These are phyloP conservation scores for Blastobotrys indianensis DNA, from an alignment of 1,139 yeast species.

Conservation along the genomic window DNA sequence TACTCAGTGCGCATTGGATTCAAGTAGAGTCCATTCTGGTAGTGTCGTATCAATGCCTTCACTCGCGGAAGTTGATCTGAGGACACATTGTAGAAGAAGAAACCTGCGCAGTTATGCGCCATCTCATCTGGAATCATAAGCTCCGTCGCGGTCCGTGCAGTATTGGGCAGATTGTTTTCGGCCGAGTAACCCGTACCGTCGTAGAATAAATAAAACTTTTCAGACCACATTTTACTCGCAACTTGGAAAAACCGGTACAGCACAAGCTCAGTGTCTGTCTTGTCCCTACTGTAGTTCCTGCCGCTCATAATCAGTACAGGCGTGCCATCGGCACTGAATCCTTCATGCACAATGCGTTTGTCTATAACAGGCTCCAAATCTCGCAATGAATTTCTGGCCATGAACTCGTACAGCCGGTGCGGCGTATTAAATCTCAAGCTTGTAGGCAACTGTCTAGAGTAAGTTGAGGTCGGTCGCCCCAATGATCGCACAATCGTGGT, in stretches of 20 bases:
- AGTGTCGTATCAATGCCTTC: slow-evolving; percentile 19
- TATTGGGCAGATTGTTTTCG: slow-evolving; percentile 32
- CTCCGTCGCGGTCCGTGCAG: slow-evolving; percentile 20
- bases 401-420: slow-evolving; percentile 56
- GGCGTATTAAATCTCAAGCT: slow-evolving; percentile 14
- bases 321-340: slow-evolving; percentile 65
- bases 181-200: slow-evolving; percentile 63
- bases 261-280: slow-evolving; percentile 50
- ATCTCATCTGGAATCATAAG: slow-evolving; percentile 43
- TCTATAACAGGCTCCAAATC: slow-evolving; percentile 45
- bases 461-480: slow-evolving; percentile 22
- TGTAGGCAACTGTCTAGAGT: slow-evolving; percentile 10
- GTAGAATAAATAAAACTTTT: slow-evolving; percentile 53
- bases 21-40: slow-evolving; percentile 20
- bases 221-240: slow-evolving; percentile 69
- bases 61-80: slow-evolving; percentile 38
- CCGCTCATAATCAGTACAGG: slow-evolving; percentile 60
- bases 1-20: slow-evolving; percentile 24
- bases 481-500: slow-evolving; percentile 23
- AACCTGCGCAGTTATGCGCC: slow-evolving; percentile 48
- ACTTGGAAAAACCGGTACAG: slow-evolving; percentile 61
- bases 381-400: slow-evolving; percentile 59
- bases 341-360: slow-evolving; percentile 51
- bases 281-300: slow-evolving; percentile 38
- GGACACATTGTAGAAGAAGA: slow-evolving; percentile 60